Evolutionary conservation across 2,329 filamentous ascomycete genomes (phyloP), one percentile per base, ranked within the genome.

Genomic region (Aspergillus viridinutans): DNA sequence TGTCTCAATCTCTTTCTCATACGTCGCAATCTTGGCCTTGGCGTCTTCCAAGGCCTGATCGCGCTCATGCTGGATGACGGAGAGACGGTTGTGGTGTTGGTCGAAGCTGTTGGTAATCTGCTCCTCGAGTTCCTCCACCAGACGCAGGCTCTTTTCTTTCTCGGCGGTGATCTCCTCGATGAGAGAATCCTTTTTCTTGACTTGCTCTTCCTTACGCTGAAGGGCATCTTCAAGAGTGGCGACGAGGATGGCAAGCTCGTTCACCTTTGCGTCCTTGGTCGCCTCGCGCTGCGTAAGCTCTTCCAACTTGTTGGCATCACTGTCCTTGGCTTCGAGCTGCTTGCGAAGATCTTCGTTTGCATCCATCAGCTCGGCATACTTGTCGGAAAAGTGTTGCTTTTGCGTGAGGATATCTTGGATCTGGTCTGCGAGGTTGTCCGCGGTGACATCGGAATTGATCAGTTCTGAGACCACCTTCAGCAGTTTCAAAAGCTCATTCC

Each of bases 41-140:
- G 88, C 88, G 63, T 97, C 91, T 60, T 96, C 90, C 40, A 96
- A 76, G 66, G 92, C 87, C 53, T 82, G 81, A 59, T 87, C 84
- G 50, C 88, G 87, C 74, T 92, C 89, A 20, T 85, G 84, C 69
- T 92, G 88, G 50, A 93, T 80, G 50, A 89, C 87, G 53, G 92
- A 97, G 53, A 97, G 79, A 54, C 93, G 87, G 76, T 96, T 96
- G 73, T 97, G 90, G 58, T 93, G 92, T 72, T 96, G 90, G 69
- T 99, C 94, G 74, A 92, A 99, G 76, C 94, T 97, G 71, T 84
- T 90, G 70, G 93, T 92, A 54, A 99, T 85, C 74, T 99, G 94
- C 67, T 97, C 93, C 75, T 99, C 94, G 4, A 99, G 86, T 76
- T 99, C 93, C 72, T 97, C 91, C 8, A 99, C 90, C 12, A 99